phyloP scores from a whole-genome alignment of 2,329 filamentous ascomycete species.

The Colletotrichum musicola region DNA sequence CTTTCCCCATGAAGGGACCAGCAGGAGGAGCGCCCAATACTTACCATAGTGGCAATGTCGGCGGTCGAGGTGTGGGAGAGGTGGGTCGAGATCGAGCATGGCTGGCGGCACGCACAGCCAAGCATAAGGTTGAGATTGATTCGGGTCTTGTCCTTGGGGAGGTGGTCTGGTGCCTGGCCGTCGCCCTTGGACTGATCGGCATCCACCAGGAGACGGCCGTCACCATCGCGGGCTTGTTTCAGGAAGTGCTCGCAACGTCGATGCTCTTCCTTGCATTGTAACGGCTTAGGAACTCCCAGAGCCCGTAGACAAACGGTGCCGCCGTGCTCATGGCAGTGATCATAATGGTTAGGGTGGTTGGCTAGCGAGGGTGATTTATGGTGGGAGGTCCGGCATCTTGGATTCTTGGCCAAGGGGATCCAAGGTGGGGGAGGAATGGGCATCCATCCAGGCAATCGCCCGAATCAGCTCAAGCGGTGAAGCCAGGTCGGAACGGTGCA shows the following conservation, averaged over 20 bases:
- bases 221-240: conserved; percentile 17
- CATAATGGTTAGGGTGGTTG: neutral
- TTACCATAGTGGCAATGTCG: neutral
- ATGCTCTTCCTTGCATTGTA: neutral
- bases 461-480: conserved; percentile 32
- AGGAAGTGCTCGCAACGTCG: conserved; percentile 8
- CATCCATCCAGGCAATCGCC: conserved; percentile 20
- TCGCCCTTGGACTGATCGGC: conserved; percentile 23
- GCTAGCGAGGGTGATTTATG: neutral
- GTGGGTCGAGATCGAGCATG: conserved; percentile 23
- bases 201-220: conserved; percentile 14
- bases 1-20: neutral
- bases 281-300: neutral
- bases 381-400: conserved; percentile 27
- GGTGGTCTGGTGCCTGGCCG: neutral
- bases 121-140: conserved; percentile 8
- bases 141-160: neutral
- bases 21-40: neutral
- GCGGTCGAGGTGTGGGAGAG: neutral
- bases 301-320: neutral
- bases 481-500: conserved; percentile 18
- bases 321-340: neutral
- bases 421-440: conserved; percentile 24
- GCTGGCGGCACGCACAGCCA: conserved; percentile 18
- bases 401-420: conserved; percentile 25